Conservation (phyloP, 495 filamentous ascomycete genomes). For the Annulohypoxylon maeteangense region DNA sequence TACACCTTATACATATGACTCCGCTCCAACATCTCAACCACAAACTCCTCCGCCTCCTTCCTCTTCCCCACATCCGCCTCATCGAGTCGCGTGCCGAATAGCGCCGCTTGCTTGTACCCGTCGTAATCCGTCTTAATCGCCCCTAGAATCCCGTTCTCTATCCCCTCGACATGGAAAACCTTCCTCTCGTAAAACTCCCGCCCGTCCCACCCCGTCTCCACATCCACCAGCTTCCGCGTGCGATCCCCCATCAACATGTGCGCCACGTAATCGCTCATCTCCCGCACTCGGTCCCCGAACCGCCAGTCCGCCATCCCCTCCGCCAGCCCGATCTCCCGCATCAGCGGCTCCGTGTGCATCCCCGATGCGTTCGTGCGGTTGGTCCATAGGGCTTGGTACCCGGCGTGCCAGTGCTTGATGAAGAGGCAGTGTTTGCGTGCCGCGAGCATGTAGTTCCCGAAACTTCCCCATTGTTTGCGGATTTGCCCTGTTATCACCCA, state of each 20-base stretch:
- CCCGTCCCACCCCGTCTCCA: constrained; percentile 43
- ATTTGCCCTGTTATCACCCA: constrained; percentile 45
- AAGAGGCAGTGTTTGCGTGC: constrained; percentile 49
- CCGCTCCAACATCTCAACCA: constrained; percentile 40
- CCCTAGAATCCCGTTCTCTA: constrained; percentile 35
- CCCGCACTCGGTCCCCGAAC: constrained; percentile 19
- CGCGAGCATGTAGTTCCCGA: constrained; percentile 55
- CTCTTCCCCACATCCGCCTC: constrained; percentile 26
- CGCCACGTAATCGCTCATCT: constrained; percentile 46
- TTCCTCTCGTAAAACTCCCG: constrained; percentile 43
- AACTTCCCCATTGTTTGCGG: constrained; percentile 39
- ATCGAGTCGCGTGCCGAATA: constrained; percentile 41
- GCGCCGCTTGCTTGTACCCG: constrained; percentile 35
- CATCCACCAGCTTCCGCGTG: constrained; percentile 40
- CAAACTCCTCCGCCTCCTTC: constrained; percentile 38
- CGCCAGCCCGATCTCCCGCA: constrained; percentile 42
- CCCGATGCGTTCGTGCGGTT: constrained; percentile 43
- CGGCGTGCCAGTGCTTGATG: constrained; percentile 52
- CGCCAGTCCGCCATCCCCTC: constrained; percentile 35
- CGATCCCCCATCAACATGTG: constrained; percentile 45
- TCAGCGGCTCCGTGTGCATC: constrained; percentile 46
- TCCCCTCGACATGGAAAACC: constrained; percentile 36
- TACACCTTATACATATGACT: constrained; percentile 46
- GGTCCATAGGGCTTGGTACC: constrained; percentile 50
- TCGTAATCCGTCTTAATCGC: constrained; percentile 39